Conservation (phyloP, 1,139 yeast genomes). For the Zygosaccharomyces pseudobailii region DNA sequence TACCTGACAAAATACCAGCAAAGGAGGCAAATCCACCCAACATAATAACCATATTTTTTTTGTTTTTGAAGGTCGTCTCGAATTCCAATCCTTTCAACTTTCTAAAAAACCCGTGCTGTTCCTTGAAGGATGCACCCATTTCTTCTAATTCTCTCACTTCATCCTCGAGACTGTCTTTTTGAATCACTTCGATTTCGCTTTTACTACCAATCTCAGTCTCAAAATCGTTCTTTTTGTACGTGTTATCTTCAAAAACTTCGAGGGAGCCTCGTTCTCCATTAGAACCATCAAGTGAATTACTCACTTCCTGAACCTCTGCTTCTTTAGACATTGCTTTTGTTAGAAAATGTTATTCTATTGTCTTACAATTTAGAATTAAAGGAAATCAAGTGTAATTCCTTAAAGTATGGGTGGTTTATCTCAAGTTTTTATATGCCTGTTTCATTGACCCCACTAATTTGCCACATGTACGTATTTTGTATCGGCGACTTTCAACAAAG, state of each 20-base stretch:
- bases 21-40: slow-evolving; percentile 51
- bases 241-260: neutral
- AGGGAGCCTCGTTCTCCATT: neutral
- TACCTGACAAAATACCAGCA: slow-evolving; percentile 57
- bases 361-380: too few species aligned
- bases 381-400: neutral
- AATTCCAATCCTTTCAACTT: slow-evolving; percentile 19
- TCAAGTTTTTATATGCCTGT: neutral
- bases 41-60: slow-evolving; percentile 43
- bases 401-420: neutral
- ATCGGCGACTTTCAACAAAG: neutral
- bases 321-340: neutral
- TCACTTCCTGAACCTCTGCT: neutral
- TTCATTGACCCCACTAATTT: neutral
- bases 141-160: slow-evolving; percentile 25
- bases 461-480: neutral
- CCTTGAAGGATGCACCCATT: slow-evolving; percentile 20
- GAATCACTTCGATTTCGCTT: neutral
- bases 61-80: slow-evolving; percentile 39
- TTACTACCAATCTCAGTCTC: neutral
- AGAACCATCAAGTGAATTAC: neutral
- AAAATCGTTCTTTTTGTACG: neutral
- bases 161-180: slow-evolving; percentile 7
- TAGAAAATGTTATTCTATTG: too few species aligned
- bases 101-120: slow-evolving; percentile 19